Percentiles rank a stretch among this genome's conserved stretches.
phyloP scores from a whole-genome alignment of 768 basidiomycete species.

The Naganishia antarctica region DNA sequence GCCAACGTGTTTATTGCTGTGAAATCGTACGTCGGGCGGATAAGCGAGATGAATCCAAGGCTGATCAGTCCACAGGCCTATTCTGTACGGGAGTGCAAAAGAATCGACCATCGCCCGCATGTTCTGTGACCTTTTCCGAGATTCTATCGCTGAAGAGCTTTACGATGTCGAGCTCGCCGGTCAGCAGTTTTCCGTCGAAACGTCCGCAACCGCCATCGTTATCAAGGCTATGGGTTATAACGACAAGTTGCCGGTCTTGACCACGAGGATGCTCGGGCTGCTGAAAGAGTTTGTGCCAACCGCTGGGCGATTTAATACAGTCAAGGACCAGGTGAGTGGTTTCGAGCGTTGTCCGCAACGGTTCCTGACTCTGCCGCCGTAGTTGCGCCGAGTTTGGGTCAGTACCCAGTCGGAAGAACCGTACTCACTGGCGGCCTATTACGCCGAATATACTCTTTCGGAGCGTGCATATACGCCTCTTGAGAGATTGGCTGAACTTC shows the following conservation, averaged over 20 bases:
- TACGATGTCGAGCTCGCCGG: slow-evolving; percentile 93
- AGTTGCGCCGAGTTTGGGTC: slow-evolving; percentile 72
- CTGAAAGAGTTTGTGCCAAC: slow-evolving; percentile 62
- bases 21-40: slow-evolving; percentile 32
- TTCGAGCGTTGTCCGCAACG: neutral
- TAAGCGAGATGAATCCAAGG: neutral
- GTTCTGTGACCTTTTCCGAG: slow-evolving; percentile 76
- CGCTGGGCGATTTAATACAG: slow-evolving; percentile 66
- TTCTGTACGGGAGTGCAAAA: slow-evolving; percentile 56
- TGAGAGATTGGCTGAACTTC: slow-evolving; percentile 69
- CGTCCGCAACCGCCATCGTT: slow-evolving; percentile 62
- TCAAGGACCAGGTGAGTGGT: slow-evolving; percentile 72
- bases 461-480: slow-evolving; percentile 68
- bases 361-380: neutral
- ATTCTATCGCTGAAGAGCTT: slow-evolving; percentile 80
- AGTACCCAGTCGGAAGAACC: slow-evolving; percentile 85
- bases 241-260: slow-evolving; percentile 73
- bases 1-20: slow-evolving; percentile 64
- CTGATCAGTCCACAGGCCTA: slow-evolving; percentile 40
- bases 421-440: slow-evolving; percentile 72
- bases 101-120: slow-evolving; percentile 74
- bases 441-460: slow-evolving; percentile 62
- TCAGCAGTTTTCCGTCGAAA: slow-evolving; percentile 64
- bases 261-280: slow-evolving; percentile 65
- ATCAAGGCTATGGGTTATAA: slow-evolving; percentile 78